phyloP scores from a whole-genome alignment of 164 flowering plant genomes.

The Pachysandra terminalis region DNA sequence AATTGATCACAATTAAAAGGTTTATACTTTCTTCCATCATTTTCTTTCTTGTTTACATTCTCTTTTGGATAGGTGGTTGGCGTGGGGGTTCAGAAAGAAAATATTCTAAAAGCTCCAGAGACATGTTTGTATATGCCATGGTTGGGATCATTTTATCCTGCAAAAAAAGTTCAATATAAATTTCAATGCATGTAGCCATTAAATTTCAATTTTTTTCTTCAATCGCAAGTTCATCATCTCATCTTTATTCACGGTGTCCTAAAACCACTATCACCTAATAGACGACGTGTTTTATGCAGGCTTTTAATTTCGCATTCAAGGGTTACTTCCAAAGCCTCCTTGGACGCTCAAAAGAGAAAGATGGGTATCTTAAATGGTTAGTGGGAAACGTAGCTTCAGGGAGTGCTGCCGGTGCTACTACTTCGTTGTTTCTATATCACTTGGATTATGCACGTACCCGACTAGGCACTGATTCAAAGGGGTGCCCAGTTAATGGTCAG shows the following conservation, averaged over 20 bases:
- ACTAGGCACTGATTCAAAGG: constrained; percentile 75
- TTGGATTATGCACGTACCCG: constrained; percentile 94
- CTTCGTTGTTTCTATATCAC: constrained; percentile 86
- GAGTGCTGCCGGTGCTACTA: constrained; percentile 98
- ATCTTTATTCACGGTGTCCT: background rate
- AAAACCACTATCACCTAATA: background rate
- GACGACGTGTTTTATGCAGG: constrained; percentile 46
- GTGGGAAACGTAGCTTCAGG: constrained; percentile 95
- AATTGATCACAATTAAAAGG: too few relatives aligned
- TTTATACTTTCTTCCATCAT: too few relatives aligned
- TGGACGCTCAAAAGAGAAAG: constrained; percentile 87
- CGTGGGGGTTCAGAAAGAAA: too few relatives aligned
- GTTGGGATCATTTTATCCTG: too few relatives aligned
- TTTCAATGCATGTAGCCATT: too few relatives aligned
- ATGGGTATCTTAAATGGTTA: constrained; percentile 86
- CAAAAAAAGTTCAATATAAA: too few relatives aligned
- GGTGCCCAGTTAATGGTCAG: constrained; percentile 42
- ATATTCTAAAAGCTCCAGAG: too few relatives aligned
- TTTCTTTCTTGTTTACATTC: too few relatives aligned
- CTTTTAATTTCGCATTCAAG: constrained; percentile 96
- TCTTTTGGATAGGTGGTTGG: too few relatives aligned
- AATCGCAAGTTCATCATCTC: too few relatives aligned
- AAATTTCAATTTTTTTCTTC: too few relatives aligned
- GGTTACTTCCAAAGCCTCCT: constrained; percentile 79
- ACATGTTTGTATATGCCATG: too few relatives aligned